phyloP scores from a whole-genome alignment of 306 rosid species.

The Acacia confusa region DNA sequence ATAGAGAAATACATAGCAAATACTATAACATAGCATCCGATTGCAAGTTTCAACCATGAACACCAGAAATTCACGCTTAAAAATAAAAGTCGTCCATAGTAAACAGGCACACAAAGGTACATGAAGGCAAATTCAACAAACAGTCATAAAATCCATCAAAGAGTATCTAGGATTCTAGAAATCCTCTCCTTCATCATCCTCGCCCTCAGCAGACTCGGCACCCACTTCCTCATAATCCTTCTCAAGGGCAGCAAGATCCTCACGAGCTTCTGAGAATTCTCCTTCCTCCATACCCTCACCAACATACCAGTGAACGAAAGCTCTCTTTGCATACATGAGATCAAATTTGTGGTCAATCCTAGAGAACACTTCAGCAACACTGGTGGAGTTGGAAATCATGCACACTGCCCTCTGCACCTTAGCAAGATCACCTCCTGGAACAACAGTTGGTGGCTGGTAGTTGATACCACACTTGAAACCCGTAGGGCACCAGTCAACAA shows the following conservation, averaged over 20 bases:
- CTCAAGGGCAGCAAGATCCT: slow-evolving; percentile 93
- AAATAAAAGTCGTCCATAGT: background rate
- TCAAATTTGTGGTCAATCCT: slow-evolving; percentile 90
- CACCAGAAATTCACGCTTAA: background rate
- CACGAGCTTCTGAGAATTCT: slow-evolving; percentile 93
- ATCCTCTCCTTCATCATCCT: slow-evolving; percentile 66
- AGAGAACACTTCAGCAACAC: slow-evolving; percentile 90
- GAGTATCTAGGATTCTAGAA: slow-evolving; percentile 37
- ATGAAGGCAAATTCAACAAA: background rate
- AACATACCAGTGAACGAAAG: slow-evolving; percentile 94
- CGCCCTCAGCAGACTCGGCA: slow-evolving; percentile 80
- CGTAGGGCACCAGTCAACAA: slow-evolving; percentile 96
- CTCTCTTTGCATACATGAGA: slow-evolving; percentile 90
- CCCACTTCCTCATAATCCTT: slow-evolving; percentile 97
- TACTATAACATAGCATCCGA: background rate
- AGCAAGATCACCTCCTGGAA: slow-evolving; percentile 94
- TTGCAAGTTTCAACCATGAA: background rate
- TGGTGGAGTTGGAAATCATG: slow-evolving; percentile 92
- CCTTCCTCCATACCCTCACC: slow-evolving; percentile 99
- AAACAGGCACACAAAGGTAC: background rate
- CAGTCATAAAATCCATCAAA: background rate
- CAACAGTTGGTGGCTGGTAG: slow-evolving; percentile 94
- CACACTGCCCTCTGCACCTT: slow-evolving; percentile 93
- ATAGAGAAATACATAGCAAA: background rate
- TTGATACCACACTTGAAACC: slow-evolving; percentile 95